A percentile compares a stretch with the other conserved stretches of the same genome.
Conservation (phyloP, 1,284 basidiomycete genomes). For the Ceratobasidium sp. region DNA sequence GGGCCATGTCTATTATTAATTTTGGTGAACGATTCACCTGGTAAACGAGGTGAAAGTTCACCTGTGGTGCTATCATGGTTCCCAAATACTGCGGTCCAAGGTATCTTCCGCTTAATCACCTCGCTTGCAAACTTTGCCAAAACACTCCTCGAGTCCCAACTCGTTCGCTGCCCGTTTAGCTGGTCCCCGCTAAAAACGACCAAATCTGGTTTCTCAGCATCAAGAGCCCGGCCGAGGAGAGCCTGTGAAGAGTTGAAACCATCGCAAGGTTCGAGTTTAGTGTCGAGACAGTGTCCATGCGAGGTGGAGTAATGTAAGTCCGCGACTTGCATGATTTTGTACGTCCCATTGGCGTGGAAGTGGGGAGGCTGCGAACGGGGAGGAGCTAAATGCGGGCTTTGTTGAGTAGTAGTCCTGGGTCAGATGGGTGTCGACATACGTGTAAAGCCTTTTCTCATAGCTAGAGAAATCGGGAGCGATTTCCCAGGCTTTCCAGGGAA, state of each 20-base stretch:
- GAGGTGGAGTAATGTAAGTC: constrained; percentile 89
- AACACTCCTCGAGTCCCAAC: constrained; percentile 87
- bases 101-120: constrained; percentile 78
- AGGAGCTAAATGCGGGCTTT: constrained; percentile 59
- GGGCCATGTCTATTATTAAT: constrained; percentile 58
- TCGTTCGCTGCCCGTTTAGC: constrained; percentile 86
- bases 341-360: constrained; percentile 83
- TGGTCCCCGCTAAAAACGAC: constrained; percentile 89
- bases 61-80: constrained; percentile 76
- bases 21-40: constrained; percentile 63
- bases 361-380: constrained; percentile 78
- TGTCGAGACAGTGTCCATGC: constrained; percentile 77
- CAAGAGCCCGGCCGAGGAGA: constrained; percentile 76
- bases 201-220: constrained; percentile 86
- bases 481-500: constrained; percentile 37
- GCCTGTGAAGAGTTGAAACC: constrained; percentile 80
- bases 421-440: background rate
- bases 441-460: constrained; percentile 41
- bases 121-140: constrained; percentile 87
- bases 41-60: background rate
- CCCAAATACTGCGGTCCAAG: constrained; percentile 92
- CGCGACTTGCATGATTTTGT: constrained; percentile 90
- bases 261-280: constrained; percentile 57
- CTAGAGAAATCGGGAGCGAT: constrained; percentile 34
- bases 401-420: background rate